These are phyloP conservation scores for Fusarium newnesense DNA, from an alignment of 2,329 filamentous ascomycete genomes.

Conservation along the genomic window DNA sequence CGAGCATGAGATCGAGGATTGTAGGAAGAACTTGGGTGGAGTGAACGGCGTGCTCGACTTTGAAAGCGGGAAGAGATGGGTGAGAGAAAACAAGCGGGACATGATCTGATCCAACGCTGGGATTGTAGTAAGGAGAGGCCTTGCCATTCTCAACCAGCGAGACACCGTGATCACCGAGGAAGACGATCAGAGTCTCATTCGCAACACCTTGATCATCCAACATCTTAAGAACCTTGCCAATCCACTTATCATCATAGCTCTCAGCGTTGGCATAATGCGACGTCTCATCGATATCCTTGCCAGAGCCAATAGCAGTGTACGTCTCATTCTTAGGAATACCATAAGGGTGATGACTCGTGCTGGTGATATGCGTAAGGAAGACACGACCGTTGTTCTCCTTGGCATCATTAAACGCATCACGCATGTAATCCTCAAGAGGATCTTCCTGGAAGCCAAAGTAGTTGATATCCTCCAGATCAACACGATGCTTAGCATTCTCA, in stretches of 20 bases:
- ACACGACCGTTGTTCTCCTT: conserved; percentile 46
- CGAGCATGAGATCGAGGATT: conserved; percentile 47
- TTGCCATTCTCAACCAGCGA: conserved; percentile 47
- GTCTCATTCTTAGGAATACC: conserved; percentile 43
- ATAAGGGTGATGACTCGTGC: conserved; percentile 49
- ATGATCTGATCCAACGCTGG: conserved; percentile 45
- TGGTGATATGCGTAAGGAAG: conserved; percentile 49
- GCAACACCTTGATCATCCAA: conserved; percentile 48
- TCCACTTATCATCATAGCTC: conserved; percentile 48
- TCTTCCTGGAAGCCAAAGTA: conserved; percentile 50
- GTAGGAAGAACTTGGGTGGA: conserved; percentile 48
- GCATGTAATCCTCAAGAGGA: conserved; percentile 47
- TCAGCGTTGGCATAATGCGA: conserved; percentile 47
- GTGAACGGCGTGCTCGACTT: conserved; percentile 44
- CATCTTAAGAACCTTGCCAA: conserved; percentile 44
- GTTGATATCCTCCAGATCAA: conserved; percentile 47
- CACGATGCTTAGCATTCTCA: conserved; percentile 45
- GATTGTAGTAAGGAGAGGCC: conserved; percentile 47
- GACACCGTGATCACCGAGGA: conserved; percentile 49
- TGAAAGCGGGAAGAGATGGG: conserved; percentile 43
- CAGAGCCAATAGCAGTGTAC: conserved; percentile 33
- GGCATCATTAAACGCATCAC: conserved; percentile 45
- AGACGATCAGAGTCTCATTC: conserved; percentile 47
- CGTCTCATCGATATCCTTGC: conserved; percentile 42
- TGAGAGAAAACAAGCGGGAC: conserved; percentile 48